phyloP scores from a whole-genome alignment of 139 green algal genomes.

The Closterium sp. region DNA sequence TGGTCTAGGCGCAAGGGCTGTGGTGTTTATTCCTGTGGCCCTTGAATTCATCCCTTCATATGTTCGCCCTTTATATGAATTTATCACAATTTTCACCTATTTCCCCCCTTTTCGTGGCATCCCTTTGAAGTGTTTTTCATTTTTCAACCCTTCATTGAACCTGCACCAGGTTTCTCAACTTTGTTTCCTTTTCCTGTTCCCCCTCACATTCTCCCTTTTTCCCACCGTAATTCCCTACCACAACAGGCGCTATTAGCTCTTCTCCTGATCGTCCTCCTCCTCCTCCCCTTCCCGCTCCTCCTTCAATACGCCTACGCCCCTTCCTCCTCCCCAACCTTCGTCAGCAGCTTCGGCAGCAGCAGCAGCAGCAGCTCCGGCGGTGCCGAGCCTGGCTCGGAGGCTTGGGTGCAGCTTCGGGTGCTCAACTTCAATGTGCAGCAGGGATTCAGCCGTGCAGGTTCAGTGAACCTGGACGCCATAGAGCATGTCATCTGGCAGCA shows the following conservation, averaged over 20 bases:
- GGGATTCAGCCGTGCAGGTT: slow-evolving; percentile 38
- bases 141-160: too few species aligned
- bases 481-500: slow-evolving; percentile 19
- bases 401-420: slow-evolving; percentile 21
- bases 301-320: slow-evolving; percentile 14
- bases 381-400: not conserved
- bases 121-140: too few species aligned
- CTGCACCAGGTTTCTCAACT: not conserved
- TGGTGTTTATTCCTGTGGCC: too few species aligned
- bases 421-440: slow-evolving; percentile 50
- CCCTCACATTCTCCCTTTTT: not conserved
- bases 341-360: not conserved
- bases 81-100: too few species aligned
- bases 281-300: slow-evolving; percentile 12
- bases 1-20: too few species aligned
- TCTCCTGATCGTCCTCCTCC: not conserved
- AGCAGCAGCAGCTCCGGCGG: not conserved
- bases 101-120: too few species aligned
- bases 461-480: slow-evolving; percentile 33
- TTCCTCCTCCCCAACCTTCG: not conserved
- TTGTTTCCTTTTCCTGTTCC: not conserved
- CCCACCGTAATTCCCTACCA: not conserved
- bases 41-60: too few species aligned
- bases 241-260: slow-evolving; percentile 13
- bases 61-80: too few species aligned